Base-by-base conservation (phyloP, 352 stramenopile species). In the Halophytophthora batemanensis region DNA sequence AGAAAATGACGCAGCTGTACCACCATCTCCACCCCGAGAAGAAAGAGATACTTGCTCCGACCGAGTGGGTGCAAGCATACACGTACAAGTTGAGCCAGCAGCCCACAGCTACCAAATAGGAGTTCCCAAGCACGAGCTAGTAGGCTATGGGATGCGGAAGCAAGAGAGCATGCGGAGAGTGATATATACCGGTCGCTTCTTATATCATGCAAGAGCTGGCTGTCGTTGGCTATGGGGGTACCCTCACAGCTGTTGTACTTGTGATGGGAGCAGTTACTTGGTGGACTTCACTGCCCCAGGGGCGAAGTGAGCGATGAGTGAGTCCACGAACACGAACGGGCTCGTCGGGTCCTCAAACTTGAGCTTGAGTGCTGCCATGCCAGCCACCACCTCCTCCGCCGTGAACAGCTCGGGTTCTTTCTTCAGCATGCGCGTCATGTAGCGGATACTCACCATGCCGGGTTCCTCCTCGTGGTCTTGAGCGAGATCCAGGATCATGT, bases 391-490 rank as follows among this genome's bases (percentile, higher is more conserved):
- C 35, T 87, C 75, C 31, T 73, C 51, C 2, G 59, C 39, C 1
- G 61, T 48, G 54, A 87, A 89, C 7, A 89, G 60, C 6, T 86
- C 75, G 0, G 46, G 65, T 45, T 89, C 78, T 22, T 41, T 55
- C 48, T 81, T 84, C 38, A 89, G 61, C 55, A 69, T 66, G 21
- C 73, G 75, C 14, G 45, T 59, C 45, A 89, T 77, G 61, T 86
- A 87, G 22, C 67, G 68, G 36, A 71, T 44, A 15, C 71, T 85
- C 15, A 88, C 53, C 4, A 50, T 72, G 18, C 67, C 73, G 1
- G 53, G 54, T 11, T 86, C 74, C 55, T 87, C 74, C 58, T 87
- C 71, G 56, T 87, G 74, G 1, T 74, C 74, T 39, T 82, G 61
- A 6, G 72, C 59, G 13, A 84, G 67, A 33, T 74, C 59, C 22